Percentiles rank a stretch among this genome's conserved stretches.
These are phyloP conservation scores for Luzula sylvatica DNA, from an alignment of 176 grass and related monocot genomes.

Conservation along the genomic window DNA sequence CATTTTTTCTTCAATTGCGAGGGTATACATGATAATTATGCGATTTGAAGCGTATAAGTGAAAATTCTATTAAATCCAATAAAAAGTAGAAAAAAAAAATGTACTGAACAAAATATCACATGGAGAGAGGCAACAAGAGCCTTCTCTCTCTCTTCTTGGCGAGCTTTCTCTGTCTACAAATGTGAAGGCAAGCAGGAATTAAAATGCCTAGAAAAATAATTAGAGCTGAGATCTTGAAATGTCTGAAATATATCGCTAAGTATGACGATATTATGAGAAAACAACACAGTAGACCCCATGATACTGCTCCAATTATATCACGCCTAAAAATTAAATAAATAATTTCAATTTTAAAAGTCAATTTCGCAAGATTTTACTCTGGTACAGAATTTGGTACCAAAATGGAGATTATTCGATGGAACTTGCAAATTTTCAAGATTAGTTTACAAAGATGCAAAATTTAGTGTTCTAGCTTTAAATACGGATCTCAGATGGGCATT, in stretches of 20 bases:
- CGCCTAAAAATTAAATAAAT: slow-evolving; percentile 43
- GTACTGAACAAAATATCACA: slow-evolving; percentile 53
- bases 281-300: slow-evolving; percentile 76
- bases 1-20: not conserved
- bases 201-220: slow-evolving; percentile 78
- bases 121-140: slow-evolving; percentile 80
- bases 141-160: slow-evolving; percentile 92
- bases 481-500: too few relatives aligned
- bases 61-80: slow-evolving; percentile 9
- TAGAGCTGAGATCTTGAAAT: slow-evolving; percentile 70
- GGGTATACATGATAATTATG: not conserved
- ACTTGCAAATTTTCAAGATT: not conserved
- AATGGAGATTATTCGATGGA: too few relatives aligned
- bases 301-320: slow-evolving; percentile 68
- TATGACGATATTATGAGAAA: slow-evolving; percentile 92
- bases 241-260: slow-evolving; percentile 74
- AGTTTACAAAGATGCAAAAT: too few relatives aligned
- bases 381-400: not conserved
- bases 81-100: slow-evolving; percentile 11
- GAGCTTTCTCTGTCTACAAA: slow-evolving; percentile 81
- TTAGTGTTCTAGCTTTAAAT: too few relatives aligned
- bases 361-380: not conserved
- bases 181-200: slow-evolving; percentile 66
- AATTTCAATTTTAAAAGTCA: not conserved
- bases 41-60: not conserved